These are phyloP conservation scores for Saururus chinensis DNA, from an alignment of 164 flowering plant genomes.

Conservation along the genomic window DNA sequence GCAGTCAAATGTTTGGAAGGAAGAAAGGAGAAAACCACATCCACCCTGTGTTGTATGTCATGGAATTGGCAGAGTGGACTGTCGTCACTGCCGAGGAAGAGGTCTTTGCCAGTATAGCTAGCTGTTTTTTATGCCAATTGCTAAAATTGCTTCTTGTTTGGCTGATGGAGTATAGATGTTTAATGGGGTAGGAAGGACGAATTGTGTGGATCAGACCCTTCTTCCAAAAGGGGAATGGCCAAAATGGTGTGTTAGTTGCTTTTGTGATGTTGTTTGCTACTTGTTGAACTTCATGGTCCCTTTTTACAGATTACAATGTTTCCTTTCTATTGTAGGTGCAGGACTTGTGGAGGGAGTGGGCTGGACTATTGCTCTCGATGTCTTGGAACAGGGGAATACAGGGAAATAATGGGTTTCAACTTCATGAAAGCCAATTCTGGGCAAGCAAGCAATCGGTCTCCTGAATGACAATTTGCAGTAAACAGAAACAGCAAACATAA, in stretches of 20 bases:
- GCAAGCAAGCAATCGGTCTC: background rate
- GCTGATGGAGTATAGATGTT: no score
- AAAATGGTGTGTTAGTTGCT: conserved; percentile 50
- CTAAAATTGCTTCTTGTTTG: no score
- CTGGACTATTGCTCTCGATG: conserved; percentile 65
- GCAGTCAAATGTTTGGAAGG: conserved; percentile 67
- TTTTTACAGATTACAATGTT: background rate
- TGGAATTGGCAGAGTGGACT: conserved; percentile 68
- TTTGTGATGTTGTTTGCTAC: background rate
- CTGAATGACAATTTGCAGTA: background rate
- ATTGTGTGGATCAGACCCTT: conserved; percentile 39
- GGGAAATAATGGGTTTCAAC: conserved; percentile 66
- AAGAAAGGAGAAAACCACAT: conserved; percentile 34
- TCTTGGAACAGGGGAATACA: conserved; percentile 73
- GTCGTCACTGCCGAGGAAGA: conserved; percentile 56
- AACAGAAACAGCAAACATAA: no score
- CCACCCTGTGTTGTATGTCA: conserved; percentile 66
- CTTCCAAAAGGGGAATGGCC: conserved; percentile 96
- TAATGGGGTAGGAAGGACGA: conserved; percentile 52
- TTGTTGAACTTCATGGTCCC: background rate
- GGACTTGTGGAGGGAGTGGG: conserved; percentile 74
- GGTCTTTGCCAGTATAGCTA: conserved; percentile 47
- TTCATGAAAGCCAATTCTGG: conserved; percentile 41
- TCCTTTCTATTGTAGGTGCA: conserved; percentile 48
- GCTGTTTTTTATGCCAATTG: no score